Base-by-base conservation (phyloP, 1,284 basidiomycete species). In the Neolentinus lepideus region DNA sequence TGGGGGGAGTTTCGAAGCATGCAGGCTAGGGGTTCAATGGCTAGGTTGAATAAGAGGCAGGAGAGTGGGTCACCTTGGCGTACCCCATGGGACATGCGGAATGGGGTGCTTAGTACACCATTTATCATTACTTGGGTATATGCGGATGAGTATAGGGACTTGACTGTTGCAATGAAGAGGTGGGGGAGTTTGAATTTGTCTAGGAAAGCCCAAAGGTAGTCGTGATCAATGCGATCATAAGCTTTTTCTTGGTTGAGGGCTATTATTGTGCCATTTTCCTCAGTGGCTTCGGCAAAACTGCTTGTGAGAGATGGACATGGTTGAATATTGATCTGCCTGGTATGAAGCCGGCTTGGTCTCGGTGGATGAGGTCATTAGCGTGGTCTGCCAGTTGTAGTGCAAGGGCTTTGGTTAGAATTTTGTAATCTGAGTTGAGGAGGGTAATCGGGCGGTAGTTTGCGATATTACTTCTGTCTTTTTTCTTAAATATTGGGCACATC, bases 401-500 rank as follows among this genome's bases (percentile, higher is more conserved):
- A 0, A 66, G 47, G 2, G 56, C 53, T 51, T 64, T 64, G 0
- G 65, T 68, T 29, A 64, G 47, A 0, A 66, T 22, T 53, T 69
- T 69, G 53, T 70, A 69, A 59, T 71, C 68, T 0, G 63, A 56
- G 58, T 71, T 71, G 0, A 71, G 65, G 0, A 70, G 59, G 0
- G 67, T 69, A 10, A 72, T 70, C 1, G 69, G 70, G 0, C 67
- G 53, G 57, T 72, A 71, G 59, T 71, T 71, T 0, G 56, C 59
- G 0, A 69, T 64, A 1, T 63, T 56, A 0, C 51, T 55, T 8
- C 43, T 29, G 9, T 68, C 64, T 14, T 65, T 65, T 58, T 73
- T 70, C 54, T 74, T 74, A 54, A 67, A 70, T 1, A 72, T 53
- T 0, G 66, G 70, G 59, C 64, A 67, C 56, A 73, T 66, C 66